These are phyloP conservation scores for Gamarada debralockiae DNA, from an alignment of 495 filamentous ascomycete species.

Conservation along the genomic window DNA sequence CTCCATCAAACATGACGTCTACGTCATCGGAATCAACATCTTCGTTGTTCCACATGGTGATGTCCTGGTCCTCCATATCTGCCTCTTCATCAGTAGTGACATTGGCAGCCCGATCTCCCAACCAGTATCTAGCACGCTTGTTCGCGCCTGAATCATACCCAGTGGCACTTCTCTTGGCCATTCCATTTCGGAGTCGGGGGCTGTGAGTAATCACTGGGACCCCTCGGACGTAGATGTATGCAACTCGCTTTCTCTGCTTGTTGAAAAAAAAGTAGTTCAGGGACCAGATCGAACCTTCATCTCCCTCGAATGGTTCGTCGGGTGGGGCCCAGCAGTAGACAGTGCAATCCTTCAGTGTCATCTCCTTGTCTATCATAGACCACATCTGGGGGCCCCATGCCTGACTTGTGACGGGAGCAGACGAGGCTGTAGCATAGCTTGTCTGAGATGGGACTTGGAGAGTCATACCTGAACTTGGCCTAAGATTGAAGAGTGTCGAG, in stretches of 20 bases:
- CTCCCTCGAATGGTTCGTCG: constrained; percentile 81
- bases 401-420: constrained; percentile 42
- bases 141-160: constrained; percentile 43
- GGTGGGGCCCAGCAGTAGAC: constrained; percentile 82
- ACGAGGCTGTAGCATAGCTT: constrained; percentile 36
- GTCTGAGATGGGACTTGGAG: constrained; percentile 26
- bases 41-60: constrained; percentile 17
- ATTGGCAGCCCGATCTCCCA: constrained; percentile 54
- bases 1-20: constrained; percentile 39
- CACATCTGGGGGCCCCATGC: constrained; percentile 86
- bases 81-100: constrained; percentile 38
- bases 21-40: constrained; percentile 22
- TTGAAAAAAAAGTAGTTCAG: constrained; percentile 98
- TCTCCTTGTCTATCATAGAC: constrained; percentile 86
- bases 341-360: constrained; percentile 79
- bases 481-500: constrained; percentile 77
- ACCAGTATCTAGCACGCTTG: constrained; percentile 81
- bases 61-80: constrained; percentile 37
- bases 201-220: constrained; percentile 76
- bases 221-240: constrained; percentile 85
- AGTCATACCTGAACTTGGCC: constrained; percentile 43
- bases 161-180: constrained; percentile 23
- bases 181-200: constrained; percentile 33
- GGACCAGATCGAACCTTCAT: constrained; percentile 91
- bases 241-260: constrained; percentile 86